phyloP scores from a whole-genome alignment of 176 grass and related monocot genomes.

The Thinopyrum elongatum region DNA sequence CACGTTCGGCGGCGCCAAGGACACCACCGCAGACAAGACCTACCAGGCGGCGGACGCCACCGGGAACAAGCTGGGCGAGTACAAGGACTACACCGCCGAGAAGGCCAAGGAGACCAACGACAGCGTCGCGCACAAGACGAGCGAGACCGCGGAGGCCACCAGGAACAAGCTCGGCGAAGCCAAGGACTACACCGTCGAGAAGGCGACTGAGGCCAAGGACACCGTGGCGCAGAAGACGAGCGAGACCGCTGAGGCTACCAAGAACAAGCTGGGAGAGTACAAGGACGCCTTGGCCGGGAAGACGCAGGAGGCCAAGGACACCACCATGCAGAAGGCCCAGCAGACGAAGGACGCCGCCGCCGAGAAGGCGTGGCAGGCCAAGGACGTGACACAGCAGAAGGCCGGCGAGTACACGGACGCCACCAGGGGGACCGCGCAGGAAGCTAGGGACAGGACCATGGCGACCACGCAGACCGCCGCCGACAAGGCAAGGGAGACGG shows the following conservation, averaged over 20 bases:
- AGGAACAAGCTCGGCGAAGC: constrained; percentile 44
- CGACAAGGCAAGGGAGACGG: constrained; percentile 35
- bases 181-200: constrained; percentile 52
- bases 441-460: constrained; percentile 25
- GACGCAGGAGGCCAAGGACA: constrained; percentile 44
- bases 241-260: constrained; percentile 42
- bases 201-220: constrained; percentile 44
- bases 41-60: constrained; percentile 25
- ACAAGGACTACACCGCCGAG: background rate
- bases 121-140: constrained; percentile 21
- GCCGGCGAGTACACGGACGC: constrained; percentile 25
- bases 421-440: constrained; percentile 10
- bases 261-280: constrained; percentile 50
- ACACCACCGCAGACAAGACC: constrained; percentile 27
- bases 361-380: constrained; percentile 17
- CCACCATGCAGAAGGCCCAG: constrained; percentile 29
- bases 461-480: constrained; percentile 46
- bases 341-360: constrained; percentile 29
- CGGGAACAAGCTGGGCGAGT: constrained; percentile 20
- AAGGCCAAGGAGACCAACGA: constrained; percentile 44
- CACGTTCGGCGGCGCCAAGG: constrained; percentile 34
- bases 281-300: constrained; percentile 41
- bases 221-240: constrained; percentile 39
- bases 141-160: constrained; percentile 40
- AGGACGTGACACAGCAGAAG: constrained; percentile 41